A percentile compares a stretch with the other conserved stretches of the same genome.
These are phyloP conservation scores for Dryadomyces quercivorus DNA, from an alignment of 2,329 filamentous ascomycete genomes.

Conservation along the genomic window DNA sequence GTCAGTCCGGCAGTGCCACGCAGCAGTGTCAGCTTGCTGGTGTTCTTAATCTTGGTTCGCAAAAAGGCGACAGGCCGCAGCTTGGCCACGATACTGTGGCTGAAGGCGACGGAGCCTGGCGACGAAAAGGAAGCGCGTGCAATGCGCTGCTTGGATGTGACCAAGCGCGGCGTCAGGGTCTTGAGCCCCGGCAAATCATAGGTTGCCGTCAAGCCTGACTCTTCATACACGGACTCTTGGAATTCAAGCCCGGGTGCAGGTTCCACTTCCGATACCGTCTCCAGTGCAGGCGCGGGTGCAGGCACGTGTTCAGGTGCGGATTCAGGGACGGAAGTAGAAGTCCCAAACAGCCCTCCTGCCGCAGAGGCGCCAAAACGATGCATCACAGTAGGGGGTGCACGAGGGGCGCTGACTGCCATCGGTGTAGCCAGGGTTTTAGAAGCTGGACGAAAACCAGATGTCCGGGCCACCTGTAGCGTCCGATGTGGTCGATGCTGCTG, in stretches of 20 bases:
- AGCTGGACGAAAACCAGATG: no score
- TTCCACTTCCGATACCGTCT: no score
- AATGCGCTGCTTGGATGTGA: constrained; percentile 45
- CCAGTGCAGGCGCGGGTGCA: no score
- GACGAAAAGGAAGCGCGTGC: constrained; percentile 33
- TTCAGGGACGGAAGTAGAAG: no score
- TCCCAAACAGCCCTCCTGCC: no score
- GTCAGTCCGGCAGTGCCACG: constrained; percentile 43
- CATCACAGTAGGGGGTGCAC: no score
- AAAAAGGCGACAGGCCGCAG: constrained; percentile 48
- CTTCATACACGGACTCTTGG: constrained; percentile 42
- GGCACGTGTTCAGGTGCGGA: no score
- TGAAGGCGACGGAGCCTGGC: constrained; percentile 30
- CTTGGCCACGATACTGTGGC: constrained; percentile 48
- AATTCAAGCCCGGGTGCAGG: constrained; percentile 22
- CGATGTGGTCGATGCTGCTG: no score
- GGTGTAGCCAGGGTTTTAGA: not conserved
- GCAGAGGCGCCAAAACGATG: no score
- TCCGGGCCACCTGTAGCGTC: no score
- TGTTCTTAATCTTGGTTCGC: constrained; percentile 43
- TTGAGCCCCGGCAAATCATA: constrained; percentile 49
- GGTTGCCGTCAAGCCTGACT: constrained; percentile 46
- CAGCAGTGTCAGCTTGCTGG: constrained; percentile 41
- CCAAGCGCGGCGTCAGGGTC: constrained; percentile 39
- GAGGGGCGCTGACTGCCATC: no score